phyloP scores from a whole-genome alignment of 208 protist genomes.

The Endotrypanum monterogeii region DNA sequence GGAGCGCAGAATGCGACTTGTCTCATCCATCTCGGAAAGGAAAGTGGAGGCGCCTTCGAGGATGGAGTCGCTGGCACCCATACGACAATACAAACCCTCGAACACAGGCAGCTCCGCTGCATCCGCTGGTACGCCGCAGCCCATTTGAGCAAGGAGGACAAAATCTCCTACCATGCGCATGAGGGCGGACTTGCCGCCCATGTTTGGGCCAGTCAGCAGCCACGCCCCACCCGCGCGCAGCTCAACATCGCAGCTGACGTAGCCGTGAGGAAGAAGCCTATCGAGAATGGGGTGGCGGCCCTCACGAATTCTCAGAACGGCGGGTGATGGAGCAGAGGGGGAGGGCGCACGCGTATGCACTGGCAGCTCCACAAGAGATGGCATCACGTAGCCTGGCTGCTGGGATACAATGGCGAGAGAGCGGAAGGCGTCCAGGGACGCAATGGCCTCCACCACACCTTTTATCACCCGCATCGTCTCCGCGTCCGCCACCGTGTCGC shows the following conservation, averaged over 20 bases:
- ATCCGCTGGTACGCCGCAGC: constrained; percentile 94
- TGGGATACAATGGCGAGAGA: constrained; percentile 58
- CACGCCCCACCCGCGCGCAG: constrained; percentile 54
- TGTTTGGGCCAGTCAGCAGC: constrained; percentile 95
- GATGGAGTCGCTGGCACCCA: constrained; percentile 94
- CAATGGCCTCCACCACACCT: constrained; percentile 47
- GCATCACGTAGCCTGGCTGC: constrained; percentile 65
- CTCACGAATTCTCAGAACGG: constrained; percentile 35
- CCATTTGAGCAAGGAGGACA: constrained; percentile 94
- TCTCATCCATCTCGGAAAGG: constrained; percentile 97
- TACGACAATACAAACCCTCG: constrained; percentile 91
- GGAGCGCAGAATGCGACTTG: constrained; percentile 88
- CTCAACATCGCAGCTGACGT: constrained; percentile 68
- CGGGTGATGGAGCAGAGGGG: constrained; percentile 1
- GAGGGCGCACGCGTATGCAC: not conserved
- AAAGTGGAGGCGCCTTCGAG: constrained; percentile 95
- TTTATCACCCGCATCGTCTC: constrained; percentile 39
- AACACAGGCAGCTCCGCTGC: constrained; percentile 84
- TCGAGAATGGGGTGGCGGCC: constrained; percentile 83
- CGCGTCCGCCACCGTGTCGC: constrained; percentile 24
- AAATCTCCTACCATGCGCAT: constrained; percentile 94
- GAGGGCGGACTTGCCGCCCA: constrained; percentile 95
- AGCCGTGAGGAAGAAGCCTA: constrained; percentile 49
- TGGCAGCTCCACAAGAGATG: constrained; percentile 30
- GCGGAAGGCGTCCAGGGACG: constrained; percentile 63